Conservation (phyloP, 2,329 filamentous ascomycete species). For the Rutstroemia sp. region DNA sequence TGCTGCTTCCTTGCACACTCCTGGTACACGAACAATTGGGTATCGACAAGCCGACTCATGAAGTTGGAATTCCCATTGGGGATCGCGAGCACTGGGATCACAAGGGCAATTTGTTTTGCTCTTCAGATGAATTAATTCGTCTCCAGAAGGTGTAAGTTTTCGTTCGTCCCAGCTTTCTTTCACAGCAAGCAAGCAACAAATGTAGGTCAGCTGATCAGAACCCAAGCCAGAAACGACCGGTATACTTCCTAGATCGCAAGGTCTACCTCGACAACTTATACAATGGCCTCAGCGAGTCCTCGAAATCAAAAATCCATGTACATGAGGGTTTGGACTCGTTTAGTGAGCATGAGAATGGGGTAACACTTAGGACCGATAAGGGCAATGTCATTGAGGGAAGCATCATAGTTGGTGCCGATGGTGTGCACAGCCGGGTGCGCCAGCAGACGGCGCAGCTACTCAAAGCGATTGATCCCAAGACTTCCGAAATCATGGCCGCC, state of each 20-base stretch:
- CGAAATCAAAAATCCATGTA: neutral
- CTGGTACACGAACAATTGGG: conserved; percentile 43
- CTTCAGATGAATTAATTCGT: conserved; percentile 2
- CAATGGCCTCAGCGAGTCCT: neutral
- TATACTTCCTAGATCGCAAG: neutral
- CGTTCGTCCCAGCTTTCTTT: neutral
- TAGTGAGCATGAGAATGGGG: neutral
- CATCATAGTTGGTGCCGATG: conserved; percentile 23
- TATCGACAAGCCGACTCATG: conserved; percentile 1
- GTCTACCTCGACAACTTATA: neutral
- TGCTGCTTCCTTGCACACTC: conserved; percentile 32
- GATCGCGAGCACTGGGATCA: conserved; percentile 2
- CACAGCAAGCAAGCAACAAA: neutral
- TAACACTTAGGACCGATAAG: neutral
- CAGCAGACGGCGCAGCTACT: conserved; percentile 22
- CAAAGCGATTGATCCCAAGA: neutral
- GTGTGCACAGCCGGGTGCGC: conserved; percentile 22
- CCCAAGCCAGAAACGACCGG: neutral
- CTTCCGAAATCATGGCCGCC: conserved; percentile 3
- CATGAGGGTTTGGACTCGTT: neutral
- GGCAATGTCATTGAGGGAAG: conserved; percentile 8
- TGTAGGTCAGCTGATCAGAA: neutral
- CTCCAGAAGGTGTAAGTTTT: neutral
- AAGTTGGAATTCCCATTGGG: neutral
- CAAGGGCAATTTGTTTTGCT: neutral